Conservation (phyloP, 305 asterid genomes). For the Ruellia speciosa region DNA sequence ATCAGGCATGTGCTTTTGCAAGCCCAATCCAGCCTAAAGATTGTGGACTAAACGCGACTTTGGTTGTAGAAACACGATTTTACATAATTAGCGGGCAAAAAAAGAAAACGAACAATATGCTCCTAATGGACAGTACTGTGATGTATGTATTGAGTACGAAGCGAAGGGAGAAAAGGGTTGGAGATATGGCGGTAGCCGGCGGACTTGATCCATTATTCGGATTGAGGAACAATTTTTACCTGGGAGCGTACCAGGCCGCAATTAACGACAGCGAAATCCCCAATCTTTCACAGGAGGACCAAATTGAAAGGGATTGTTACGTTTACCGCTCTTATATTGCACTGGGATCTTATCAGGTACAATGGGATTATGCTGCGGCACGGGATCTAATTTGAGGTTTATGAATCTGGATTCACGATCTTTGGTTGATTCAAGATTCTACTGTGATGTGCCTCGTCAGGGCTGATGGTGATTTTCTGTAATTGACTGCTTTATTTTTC, state of each 20-base stretch:
- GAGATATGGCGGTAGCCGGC: constrained; percentile 38
- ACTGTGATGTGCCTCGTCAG: neutral
- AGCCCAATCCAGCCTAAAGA: no score
- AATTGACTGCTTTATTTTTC: constrained; percentile 3
- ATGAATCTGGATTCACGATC: constrained; percentile 16
- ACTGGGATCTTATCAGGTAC: constrained; percentile 76
- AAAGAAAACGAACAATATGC: no score
- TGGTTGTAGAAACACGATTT: no score
- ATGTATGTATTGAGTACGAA: no score
- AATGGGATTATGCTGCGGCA: neutral
- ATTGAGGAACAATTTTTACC: constrained; percentile 76
- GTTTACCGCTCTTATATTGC: constrained; percentile 89
- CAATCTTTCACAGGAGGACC: constrained; percentile 68
- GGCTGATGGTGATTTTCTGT: constrained; percentile 15
- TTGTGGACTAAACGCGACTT: no score
- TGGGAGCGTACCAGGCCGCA: constrained; percentile 97
- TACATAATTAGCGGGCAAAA: no score
- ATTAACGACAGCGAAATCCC: constrained; percentile 88
- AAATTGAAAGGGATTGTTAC: constrained; percentile 66
- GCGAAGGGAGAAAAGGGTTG: no score
- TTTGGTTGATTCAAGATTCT: constrained; percentile 10
- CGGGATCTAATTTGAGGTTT: constrained; percentile 20
- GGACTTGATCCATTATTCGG: constrained; percentile 85
- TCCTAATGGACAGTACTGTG: no score
- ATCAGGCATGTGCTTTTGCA: no score